These are phyloP conservation scores for Fusarium chaquense DNA, from an alignment of 2,329 filamentous ascomycete species.

Conservation along the genomic window DNA sequence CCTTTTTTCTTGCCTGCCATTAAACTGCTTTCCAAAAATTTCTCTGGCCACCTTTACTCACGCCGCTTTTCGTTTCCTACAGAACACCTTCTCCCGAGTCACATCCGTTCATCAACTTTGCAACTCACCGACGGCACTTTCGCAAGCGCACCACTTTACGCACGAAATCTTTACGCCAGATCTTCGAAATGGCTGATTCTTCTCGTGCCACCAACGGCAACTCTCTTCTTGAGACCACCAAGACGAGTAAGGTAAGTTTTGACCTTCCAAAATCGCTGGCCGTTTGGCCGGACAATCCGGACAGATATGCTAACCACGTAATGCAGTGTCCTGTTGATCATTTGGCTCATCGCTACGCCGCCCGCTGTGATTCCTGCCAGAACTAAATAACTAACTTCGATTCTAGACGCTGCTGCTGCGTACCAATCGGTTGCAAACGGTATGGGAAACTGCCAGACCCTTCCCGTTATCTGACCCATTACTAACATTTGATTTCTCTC, in stretches of 20 bases:
- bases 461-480: conserved; percentile 6
- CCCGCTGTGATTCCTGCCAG: background rate
- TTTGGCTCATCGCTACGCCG: conserved; percentile 11
- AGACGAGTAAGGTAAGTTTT: conserved; percentile 65
- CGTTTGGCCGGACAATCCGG: conserved; percentile 22
- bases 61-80: conserved; percentile 40
- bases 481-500: conserved; percentile 24
- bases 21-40: conserved; percentile 34
- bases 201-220: conserved; percentile 59
- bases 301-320: conserved; percentile 41
- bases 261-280: conserved; percentile 23
- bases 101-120: conserved; percentile 15
- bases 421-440: conserved; percentile 63
- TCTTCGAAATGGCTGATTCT: conserved; percentile 46
- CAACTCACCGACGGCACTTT: conserved; percentile 17
- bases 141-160: conserved; percentile 27
- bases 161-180: conserved; percentile 42
- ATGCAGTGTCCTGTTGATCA: conserved; percentile 25
- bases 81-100: conserved; percentile 35
- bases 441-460: conserved; percentile 47
- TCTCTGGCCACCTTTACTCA: conserved; percentile 48
- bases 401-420: conserved; percentile 62
- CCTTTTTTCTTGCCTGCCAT: conserved; percentile 28
- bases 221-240: conserved; percentile 60
- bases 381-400: conserved; percentile 49